A percentile compares a stretch with the other conserved stretches of the same genome.
These are phyloP conservation scores for Saturnispora saitoi DNA, from an alignment of 805 yeast species.

Conservation along the genomic window DNA sequence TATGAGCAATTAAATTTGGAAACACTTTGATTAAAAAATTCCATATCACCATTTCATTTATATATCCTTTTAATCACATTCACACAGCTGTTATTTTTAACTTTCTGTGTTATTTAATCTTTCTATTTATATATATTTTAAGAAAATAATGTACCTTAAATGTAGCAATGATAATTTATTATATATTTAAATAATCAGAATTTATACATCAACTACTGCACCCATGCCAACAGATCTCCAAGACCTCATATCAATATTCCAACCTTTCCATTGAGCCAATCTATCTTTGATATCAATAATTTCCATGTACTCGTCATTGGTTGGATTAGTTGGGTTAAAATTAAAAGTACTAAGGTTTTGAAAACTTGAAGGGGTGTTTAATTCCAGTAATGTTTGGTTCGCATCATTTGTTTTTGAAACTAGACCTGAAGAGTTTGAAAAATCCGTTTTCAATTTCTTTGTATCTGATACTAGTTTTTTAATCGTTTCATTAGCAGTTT, in stretches of 20 bases:
- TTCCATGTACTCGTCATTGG: conserved; percentile 31
- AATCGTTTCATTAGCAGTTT: conserved; percentile 26
- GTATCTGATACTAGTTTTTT: conserved; percentile 16
- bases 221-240: conserved; percentile 74
- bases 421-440: conserved; percentile 7
- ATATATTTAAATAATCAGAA: neutral
- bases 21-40: neutral
- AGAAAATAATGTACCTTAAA: too few relatives aligned
- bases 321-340: conserved; percentile 16
- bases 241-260: conserved; percentile 77
- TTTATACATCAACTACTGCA: conserved; percentile 25
- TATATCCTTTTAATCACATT: too few relatives aligned
- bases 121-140: too few relatives aligned
- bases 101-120: too few relatives aligned
- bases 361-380: conserved; percentile 17
- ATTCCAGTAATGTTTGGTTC: conserved; percentile 8
- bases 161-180: neutral
- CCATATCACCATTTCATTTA: too few relatives aligned
- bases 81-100: too few relatives aligned
- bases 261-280: conserved; percentile 67
- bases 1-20: neutral
- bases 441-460: conserved; percentile 28
- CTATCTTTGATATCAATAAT: conserved; percentile 49
- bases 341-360: conserved; percentile 20
- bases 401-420: conserved; percentile 20